phyloP scores from a whole-genome alignment of 768 basidiomycete species.

The Boletus subparvulus region DNA sequence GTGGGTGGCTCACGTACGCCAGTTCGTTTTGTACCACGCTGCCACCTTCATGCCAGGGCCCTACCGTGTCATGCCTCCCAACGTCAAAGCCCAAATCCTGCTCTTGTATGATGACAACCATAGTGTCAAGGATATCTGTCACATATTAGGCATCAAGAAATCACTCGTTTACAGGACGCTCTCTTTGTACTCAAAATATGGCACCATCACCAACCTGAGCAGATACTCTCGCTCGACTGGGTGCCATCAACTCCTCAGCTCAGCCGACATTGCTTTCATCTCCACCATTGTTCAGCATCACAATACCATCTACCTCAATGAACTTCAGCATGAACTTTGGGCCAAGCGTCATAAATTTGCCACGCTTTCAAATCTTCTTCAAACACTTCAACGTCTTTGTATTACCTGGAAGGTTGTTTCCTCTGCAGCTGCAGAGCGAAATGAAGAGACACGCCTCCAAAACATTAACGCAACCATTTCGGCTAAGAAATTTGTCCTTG shows the following conservation, averaged over 20 bases:
- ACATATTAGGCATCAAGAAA: neutral
- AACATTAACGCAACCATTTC: no score
- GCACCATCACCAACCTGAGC: neutral
- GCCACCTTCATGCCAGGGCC: no score
- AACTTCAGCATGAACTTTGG: constrained; percentile 6
- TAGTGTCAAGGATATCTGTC: neutral
- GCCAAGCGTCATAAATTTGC: neutral
- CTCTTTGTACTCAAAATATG: neutral
- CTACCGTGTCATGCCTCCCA: no score
- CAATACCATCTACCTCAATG: constrained; percentile 9
- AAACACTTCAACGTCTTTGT: neutral
- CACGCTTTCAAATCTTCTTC: neutral
- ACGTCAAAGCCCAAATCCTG: neutral
- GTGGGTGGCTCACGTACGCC: no score
- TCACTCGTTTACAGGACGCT: neutral
- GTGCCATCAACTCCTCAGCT: neutral
- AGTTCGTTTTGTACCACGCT: no score
- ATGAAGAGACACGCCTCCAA: constrained; percentile 5
- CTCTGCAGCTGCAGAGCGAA: constrained; percentile 9
- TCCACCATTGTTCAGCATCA: neutral
- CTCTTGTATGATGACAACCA: neutral
- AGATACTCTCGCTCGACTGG: neutral
- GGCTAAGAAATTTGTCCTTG: no score
- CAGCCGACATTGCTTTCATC: neutral
- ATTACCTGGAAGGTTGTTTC: constrained; percentile 17